Percentiles rank a stretch among this genome's conserved stretches.
phyloP scores from a whole-genome alignment of 2,329 filamentous ascomycete species.

The Hymenoscyphus albidus region DNA sequence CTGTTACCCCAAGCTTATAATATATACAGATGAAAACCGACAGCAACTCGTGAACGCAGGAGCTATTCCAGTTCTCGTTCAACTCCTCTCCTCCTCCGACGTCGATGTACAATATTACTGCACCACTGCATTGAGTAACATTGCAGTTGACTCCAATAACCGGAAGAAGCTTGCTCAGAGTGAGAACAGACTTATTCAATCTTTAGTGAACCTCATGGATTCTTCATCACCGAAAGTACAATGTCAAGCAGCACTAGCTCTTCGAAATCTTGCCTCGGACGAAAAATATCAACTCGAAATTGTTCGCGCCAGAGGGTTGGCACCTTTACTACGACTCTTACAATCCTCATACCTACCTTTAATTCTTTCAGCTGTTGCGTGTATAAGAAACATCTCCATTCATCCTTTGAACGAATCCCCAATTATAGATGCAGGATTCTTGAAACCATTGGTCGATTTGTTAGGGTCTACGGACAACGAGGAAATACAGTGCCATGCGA shows the following conservation, averaged over 20 bases:
- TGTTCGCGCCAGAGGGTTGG: conserved; percentile 80
- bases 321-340: conserved; percentile 79
- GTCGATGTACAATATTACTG: conserved; percentile 99
- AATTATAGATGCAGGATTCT: conserved; percentile 95
- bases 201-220: conserved; percentile 93
- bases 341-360: conserved; percentile 94
- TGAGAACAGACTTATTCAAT: conserved; percentile 88
- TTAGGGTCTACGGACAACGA: conserved; percentile 95
- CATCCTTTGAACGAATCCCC: conserved; percentile 97
- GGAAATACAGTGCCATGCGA: conserved; percentile 98
- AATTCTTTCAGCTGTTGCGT: conserved; percentile 94
- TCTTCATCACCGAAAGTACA: conserved; percentile 96
- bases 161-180: conserved; percentile 86
- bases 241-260: conserved; percentile 89
- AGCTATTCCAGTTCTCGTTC: conserved; percentile 95
- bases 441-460: conserved; percentile 89
- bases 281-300: conserved; percentile 99
- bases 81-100: conserved; percentile 86
- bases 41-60: conserved; percentile 96
- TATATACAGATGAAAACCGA: conserved; percentile 79
- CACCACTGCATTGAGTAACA: conserved; percentile 97
- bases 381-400: conserved; percentile 98
- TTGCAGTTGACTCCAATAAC: conserved; percentile 90
- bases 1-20: conserved; percentile 16
- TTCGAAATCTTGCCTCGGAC: conserved; percentile 93